A percentile compares a stretch with the other conserved stretches of the same genome.
phyloP scores from a whole-genome alignment of 2,329 filamentous ascomycete genomes.

The Neonectria neomacrospora region DNA sequence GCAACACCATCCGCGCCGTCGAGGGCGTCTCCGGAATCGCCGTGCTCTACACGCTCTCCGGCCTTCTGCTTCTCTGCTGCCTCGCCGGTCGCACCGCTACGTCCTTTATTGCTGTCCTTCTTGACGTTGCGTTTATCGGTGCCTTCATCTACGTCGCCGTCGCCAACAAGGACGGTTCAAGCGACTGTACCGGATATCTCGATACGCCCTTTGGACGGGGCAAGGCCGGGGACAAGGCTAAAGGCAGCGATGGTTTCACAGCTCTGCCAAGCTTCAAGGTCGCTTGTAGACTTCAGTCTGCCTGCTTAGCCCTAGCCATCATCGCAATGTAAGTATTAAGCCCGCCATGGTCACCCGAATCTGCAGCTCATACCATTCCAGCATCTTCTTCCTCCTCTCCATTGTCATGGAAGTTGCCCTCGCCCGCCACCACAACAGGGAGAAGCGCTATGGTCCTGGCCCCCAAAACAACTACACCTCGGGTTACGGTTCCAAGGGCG shows the following conservation, averaged over 20 bases:
- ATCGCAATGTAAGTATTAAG: slow-evolving; percentile 72
- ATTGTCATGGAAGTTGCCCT: slow-evolving; percentile 75
- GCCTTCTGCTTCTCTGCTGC: slow-evolving; percentile 81
- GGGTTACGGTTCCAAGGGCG: slow-evolving; percentile 52
- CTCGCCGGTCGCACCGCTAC: slow-evolving; percentile 80
- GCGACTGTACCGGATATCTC: slow-evolving; percentile 69
- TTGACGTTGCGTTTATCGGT: slow-evolving; percentile 81
- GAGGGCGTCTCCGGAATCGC: slow-evolving; percentile 81
- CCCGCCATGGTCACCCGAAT: not conserved
- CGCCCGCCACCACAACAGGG: slow-evolving; percentile 76
- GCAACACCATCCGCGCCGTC: slow-evolving; percentile 75
- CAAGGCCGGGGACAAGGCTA: slow-evolving; percentile 60
- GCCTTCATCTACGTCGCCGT: slow-evolving; percentile 85
- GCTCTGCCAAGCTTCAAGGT: slow-evolving; percentile 58
- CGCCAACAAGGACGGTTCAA: slow-evolving; percentile 75
- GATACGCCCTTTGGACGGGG: slow-evolving; percentile 77
- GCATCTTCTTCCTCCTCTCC: slow-evolving; percentile 80
- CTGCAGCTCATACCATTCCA: slow-evolving; percentile 45
- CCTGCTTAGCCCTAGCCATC: slow-evolving; percentile 80
- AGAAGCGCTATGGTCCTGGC: slow-evolving; percentile 74
- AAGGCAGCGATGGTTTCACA: slow-evolving; percentile 60
- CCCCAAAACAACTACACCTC: slow-evolving; percentile 68
- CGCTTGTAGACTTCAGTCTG: slow-evolving; percentile 81
- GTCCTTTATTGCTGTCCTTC: slow-evolving; percentile 75
- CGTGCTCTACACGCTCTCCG: slow-evolving; percentile 78